These are phyloP conservation scores for Kwoniella botswanensis DNA, from an alignment of 768 basidiomycete species.

Conservation along the genomic window DNA sequence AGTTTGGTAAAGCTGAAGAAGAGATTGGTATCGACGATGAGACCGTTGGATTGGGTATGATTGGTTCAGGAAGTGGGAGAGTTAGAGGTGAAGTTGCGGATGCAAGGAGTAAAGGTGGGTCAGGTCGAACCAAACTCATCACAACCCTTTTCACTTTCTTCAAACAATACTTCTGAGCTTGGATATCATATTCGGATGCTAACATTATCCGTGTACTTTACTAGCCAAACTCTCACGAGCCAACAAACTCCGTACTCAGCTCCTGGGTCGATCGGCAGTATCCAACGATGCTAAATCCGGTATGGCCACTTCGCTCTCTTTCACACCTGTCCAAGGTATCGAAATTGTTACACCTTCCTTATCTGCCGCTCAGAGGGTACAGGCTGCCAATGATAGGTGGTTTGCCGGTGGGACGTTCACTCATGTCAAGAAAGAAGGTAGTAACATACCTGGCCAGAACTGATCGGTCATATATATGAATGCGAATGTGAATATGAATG, in stretches of 20 bases:
- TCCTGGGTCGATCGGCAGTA: conserved; percentile 75
- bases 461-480: neutral
- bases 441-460: conserved; percentile 44
- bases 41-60: conserved; percentile 98
- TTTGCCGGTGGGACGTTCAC: conserved; percentile 67
- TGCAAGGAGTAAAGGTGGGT: conserved; percentile 84
- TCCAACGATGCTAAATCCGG: conserved; percentile 70
- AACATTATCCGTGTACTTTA: neutral
- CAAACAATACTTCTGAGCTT: too few species aligned
- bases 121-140: neutral
- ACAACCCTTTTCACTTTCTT: too few species aligned
- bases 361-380: conserved; percentile 75
- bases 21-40: conserved; percentile 96
- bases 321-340: conserved; percentile 97
- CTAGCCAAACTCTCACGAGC: conserved; percentile 93
- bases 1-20: conserved; percentile 91
- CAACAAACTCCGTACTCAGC: conserved; percentile 86
- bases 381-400: conserved; percentile 97
- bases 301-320: conserved; percentile 86
- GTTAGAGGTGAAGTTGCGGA: conserved; percentile 87
- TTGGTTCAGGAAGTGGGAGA: conserved; percentile 82
- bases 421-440: conserved; percentile 54
- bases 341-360: conserved; percentile 83
- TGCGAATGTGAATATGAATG: too few species aligned
- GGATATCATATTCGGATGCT: too few species aligned